Evolutionary conservation across 139 green algal species (phyloP), one percentile per base, ranked within the genome.

Genomic region (Chlamydomonas eustigma): DNA sequence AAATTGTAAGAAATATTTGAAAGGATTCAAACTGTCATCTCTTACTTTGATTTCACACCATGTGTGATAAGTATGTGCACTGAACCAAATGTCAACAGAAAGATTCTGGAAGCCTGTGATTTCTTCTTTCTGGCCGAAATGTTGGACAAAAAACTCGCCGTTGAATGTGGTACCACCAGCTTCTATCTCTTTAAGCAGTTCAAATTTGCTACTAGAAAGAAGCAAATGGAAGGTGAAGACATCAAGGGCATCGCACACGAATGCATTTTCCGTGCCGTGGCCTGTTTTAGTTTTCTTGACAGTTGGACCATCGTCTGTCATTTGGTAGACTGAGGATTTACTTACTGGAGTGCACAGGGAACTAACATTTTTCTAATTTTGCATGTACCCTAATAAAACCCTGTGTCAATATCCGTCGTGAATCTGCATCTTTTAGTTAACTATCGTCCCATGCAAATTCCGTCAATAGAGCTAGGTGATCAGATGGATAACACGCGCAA

Each of bases 31-130:
- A 18, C 12, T 58, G 12, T 58, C 12, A 18, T 58, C 44, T 58
- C 39, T 80, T 66, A 76, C 85, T 4, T 76, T 79, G 6, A 91
- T 76, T 51, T 91, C 87, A 0, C 92, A 18, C 70, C 66, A 88
- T 0, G 50, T 31, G 39, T 87, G 75, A 37, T 75, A 85, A 0
- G 83, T 81, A 50, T 80, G 81, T 1, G 76, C 76, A 28, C 76
- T 80, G 22, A 91, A 44, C 71, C 80, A 90, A 8, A 91, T 37
- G 25, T 84, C 77, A 12, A 91, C 81, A 24, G 36, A 12, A 1
- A 90, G 71, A 24, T 36, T 73, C 2, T 67, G 37, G 75, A 82
- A 89, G 2, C 86, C 85, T 36, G 79, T 78, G 51, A 85, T 82
- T 30, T 12, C 38, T 37, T 83, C 78, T 2, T 80, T 51, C 6